phyloP scores from a whole-genome alignment of 176 grass and related monocot species.

The Saccharum spontaneum region DNA sequence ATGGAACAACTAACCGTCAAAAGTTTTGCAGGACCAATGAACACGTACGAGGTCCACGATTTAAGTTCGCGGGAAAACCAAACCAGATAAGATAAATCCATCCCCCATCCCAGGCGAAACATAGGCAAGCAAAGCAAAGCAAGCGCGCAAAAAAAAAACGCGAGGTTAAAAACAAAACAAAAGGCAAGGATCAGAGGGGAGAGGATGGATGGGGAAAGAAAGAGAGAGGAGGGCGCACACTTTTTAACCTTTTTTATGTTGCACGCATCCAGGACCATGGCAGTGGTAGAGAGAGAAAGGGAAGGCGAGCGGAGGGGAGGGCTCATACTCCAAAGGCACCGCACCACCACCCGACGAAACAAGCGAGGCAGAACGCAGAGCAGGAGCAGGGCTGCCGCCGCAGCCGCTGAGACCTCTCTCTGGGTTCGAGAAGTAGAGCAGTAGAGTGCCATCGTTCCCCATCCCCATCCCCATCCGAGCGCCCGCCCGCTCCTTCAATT shows the following conservation, averaged over 20 bases:
- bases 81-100: background rate
- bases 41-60: too few species aligned
- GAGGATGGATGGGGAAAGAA: conserved; percentile 11
- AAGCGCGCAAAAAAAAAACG: background rate
- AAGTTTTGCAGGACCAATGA: background rate
- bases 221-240: conserved; percentile 4
- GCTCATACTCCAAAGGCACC: too few species aligned
- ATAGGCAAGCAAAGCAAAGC: background rate
- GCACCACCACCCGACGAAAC: too few species aligned
- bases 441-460: too few species aligned
- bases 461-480: too few species aligned
- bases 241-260: conserved; percentile 80
- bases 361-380: too few species aligned
- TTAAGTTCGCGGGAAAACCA: background rate
- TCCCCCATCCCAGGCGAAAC: background rate
- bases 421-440: too few species aligned
- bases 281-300: background rate
- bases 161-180: background rate
- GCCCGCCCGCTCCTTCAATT: too few species aligned
- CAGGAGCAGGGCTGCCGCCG: too few species aligned
- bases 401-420: too few species aligned
- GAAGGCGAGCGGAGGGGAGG: too few species aligned
- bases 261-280: conserved; percentile 73
- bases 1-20: conserved; percentile 25
- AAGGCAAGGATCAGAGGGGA: background rate